Conservation (phyloP, 2,329 filamentous ascomycete genomes). For the Ophiosphaerella korrae region DNA sequence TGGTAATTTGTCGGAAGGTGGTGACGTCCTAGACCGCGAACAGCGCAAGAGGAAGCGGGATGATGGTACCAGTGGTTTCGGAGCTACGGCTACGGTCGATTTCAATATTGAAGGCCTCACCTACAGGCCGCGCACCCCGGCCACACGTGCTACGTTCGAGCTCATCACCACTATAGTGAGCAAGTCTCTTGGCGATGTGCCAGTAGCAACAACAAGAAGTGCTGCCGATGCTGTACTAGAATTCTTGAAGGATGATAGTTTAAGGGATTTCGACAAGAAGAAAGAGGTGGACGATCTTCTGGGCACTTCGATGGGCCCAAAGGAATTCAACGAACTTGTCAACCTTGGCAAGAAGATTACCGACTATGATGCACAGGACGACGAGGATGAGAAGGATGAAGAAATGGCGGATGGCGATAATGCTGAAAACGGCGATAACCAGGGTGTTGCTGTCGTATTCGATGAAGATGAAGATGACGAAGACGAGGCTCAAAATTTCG, state of each 20-base stretch:
- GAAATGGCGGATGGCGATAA: slow-evolving; percentile 65
- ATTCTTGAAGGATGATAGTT: slow-evolving; percentile 88
- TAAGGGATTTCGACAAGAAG: slow-evolving; percentile 98
- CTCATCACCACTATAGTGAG: slow-evolving; percentile 91
- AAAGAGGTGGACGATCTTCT: slow-evolving; percentile 94
- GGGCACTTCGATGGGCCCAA: slow-evolving; percentile 78
- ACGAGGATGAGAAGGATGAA: slow-evolving; percentile 79
- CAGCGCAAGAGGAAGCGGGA: slow-evolving; percentile 83
- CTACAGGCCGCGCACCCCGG: slow-evolving; percentile 89
- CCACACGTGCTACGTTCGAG: slow-evolving; percentile 91
- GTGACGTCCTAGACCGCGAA: slow-evolving; percentile 81
- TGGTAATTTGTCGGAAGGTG: slow-evolving; percentile 76
- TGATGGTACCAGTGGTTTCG: slow-evolving; percentile 67
- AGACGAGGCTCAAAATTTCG: slow-evolving; percentile 75
- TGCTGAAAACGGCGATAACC: slow-evolving; percentile 79
- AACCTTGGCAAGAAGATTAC: slow-evolving; percentile 99
- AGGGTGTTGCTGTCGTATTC: slow-evolving; percentile 97
- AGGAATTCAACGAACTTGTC: slow-evolving; percentile 95
- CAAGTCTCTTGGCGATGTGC: slow-evolving; percentile 86
- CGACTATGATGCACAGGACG: slow-evolving; percentile 95
- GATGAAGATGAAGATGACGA: slow-evolving; percentile 85
- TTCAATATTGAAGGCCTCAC: slow-evolving; percentile 87
- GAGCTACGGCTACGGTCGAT: slow-evolving; percentile 76
- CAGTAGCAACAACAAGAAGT: slow-evolving; percentile 88
- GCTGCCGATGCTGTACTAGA: slow-evolving; percentile 92